These are phyloP conservation scores for Clarireedia monteithiana DNA, from an alignment of 2,329 filamentous ascomycete genomes.

Conservation along the genomic window DNA sequence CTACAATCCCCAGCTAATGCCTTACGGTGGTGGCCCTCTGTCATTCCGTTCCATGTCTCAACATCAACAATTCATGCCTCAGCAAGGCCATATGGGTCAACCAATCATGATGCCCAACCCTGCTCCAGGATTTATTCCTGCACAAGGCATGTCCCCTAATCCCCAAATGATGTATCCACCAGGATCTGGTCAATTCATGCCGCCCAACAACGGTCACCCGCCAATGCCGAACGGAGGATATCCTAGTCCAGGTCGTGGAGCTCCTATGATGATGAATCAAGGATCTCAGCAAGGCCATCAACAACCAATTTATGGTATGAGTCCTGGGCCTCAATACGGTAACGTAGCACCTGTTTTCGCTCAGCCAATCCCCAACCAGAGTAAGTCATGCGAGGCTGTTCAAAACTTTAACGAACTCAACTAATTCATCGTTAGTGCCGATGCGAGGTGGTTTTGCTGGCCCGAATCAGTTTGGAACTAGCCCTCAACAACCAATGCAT, in stretches of 20 bases:
- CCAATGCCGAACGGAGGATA: slow-evolving; percentile 64
- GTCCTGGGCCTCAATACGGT: slow-evolving; percentile 53
- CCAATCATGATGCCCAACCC: slow-evolving; percentile 78
- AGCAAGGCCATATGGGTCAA: slow-evolving; percentile 60
- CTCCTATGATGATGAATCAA: slow-evolving; percentile 91
- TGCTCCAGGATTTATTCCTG: slow-evolving; percentile 64
- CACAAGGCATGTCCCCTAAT: slow-evolving; percentile 61
- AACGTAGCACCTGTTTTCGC: slow-evolving; percentile 50
- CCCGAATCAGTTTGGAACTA: slow-evolving; percentile 55
- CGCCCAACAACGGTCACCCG: slow-evolving; percentile 45
- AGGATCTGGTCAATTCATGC: slow-evolving; percentile 58
- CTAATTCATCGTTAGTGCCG: slow-evolving; percentile 41
- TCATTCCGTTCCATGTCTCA: slow-evolving; percentile 66
- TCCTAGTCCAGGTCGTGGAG: slow-evolving; percentile 75
- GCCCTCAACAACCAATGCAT: slow-evolving; percentile 54
- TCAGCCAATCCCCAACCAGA: slow-evolving; percentile 63
- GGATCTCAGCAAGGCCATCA: slow-evolving; percentile 85
- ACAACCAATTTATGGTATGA: slow-evolving; percentile 55
- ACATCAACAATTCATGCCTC: slow-evolving; percentile 63
- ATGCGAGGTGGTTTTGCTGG: slow-evolving; percentile 54
- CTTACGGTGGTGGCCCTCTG: slow-evolving; percentile 62
- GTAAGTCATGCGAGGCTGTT: slow-evolving; percentile 42
- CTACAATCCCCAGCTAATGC: slow-evolving; percentile 65
- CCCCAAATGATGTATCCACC: slow-evolving; percentile 82
- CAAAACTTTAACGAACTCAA: slow-evolving; percentile 29